Evolutionary conservation across 495 filamentous ascomycete species (phyloP), one percentile per base, ranked within the genome.

Genomic region (Alectoria sarmentosa): DNA sequence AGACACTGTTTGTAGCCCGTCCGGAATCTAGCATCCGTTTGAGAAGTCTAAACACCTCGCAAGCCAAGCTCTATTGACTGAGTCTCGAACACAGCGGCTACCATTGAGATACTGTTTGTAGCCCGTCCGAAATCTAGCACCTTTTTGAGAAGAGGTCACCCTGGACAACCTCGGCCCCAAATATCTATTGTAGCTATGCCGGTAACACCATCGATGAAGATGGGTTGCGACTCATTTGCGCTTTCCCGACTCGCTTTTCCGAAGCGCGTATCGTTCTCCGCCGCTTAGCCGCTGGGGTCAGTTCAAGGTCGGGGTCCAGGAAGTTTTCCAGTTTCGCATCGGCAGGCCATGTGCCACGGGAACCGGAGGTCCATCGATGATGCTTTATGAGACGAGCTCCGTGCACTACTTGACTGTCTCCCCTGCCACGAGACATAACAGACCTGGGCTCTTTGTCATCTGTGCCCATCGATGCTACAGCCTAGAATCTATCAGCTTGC

Each of bases 381-480:
- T 70, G 58, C 44, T 67, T 67, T 19, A 69, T 56, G 30, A 62
- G 44, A 21, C 69, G 62, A 56, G 54, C 69, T 28, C 69, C 69
- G 9, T 69, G 61, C 6, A 68, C 61, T 17, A 67, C 44, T 26
- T 67, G 62, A 9, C 76, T 76, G 37, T 72, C 68, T 26, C 73
- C 73, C 38, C 69, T 69, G 65, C 72, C 79, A 36, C 94, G 84
- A 46, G 90, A 96, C 95, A 98, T 97, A 36, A 91, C 86, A 60
- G 86, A 90, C 49, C 81, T 73, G 1, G 94, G 90, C 57, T 82
- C 82, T 37, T 72, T 76, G 64, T 94, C 90, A 58, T 84, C 80
- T 34, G 86, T 88, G 48, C 86, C 82, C 90, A 97, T 94, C n/a
- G 88, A 91, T 1, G 89, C 87, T 17, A 96, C 73, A 28, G 90